Conservation (phyloP, 176 grass and related monocot species). For the Bolboschoenus planiculmis region DNA sequence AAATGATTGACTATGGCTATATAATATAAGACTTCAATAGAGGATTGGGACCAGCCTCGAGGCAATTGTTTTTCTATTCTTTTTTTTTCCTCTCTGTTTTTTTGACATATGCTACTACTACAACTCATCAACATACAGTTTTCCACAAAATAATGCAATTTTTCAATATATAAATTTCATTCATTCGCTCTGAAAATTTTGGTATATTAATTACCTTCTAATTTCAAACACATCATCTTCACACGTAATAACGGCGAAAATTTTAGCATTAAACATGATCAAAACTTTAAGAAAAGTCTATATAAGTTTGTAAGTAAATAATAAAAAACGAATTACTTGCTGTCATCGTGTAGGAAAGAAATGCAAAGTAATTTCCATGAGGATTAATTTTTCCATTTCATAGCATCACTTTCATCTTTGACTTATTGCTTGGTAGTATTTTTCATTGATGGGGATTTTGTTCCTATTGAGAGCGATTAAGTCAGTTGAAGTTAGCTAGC, state of each 20-base stretch:
- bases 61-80: neutral
- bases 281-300: neutral
- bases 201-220: no score
- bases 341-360: neutral
- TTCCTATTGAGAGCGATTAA: neutral
- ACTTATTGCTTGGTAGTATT: neutral
- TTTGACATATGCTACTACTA: neutral
- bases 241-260: no score
- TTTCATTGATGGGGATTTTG: conserved; percentile 6
- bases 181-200: no score
- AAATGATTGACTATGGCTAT: neutral
- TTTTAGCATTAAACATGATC: neutral
- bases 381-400: neutral
- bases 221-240: no score
- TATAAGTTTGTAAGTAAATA: neutral
- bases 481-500: neutral
- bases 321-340: neutral
- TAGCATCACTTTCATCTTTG: neutral
- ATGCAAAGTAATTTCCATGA: neutral
- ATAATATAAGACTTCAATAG: neutral
- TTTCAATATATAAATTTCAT: no score
- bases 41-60: neutral
- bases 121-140: neutral
- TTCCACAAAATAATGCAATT: neutral
- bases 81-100: neutral